Evolutionary conservation across 192 early-diverging fungal genomes (phyloP), one percentile per base, ranked within the genome.

Genomic region (Linnemannia exigua): DNA sequence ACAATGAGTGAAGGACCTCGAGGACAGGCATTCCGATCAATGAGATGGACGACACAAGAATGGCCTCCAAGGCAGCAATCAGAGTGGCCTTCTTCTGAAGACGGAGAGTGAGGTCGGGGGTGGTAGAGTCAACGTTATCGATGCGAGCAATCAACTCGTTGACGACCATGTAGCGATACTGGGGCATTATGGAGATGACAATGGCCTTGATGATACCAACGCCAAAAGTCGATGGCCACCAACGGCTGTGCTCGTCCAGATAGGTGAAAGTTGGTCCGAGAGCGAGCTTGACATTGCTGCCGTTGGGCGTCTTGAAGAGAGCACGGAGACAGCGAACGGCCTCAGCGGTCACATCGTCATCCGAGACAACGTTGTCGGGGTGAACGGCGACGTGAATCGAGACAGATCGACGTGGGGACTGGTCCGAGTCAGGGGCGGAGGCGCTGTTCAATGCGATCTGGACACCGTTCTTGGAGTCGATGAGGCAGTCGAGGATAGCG

Each of bases 1-100:
- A 82, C 1, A 91, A 61, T 9, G 88, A 87, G 38, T 90, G 82
- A 31, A 92, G 85, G 11, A 92, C 89, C 68, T 92, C 92, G 51
- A 91, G 69, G 25, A 90, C 84, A 0, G 92, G 90, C 54, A 91
- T 87, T n/a, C 90, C 90, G 7, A 90, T 87, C 38, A 92, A 52
- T 1, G 87, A 85, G 8, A 89, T 72, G 41, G 89, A 73, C 15
- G 88, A 87, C 20, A 80, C 88, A 51, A 92, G 82, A 36, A 91
- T 88, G 7, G 85, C 78, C 15, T 87, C 76, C 36, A 90, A 48
- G 25, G 88, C 89, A 38, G 88, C 72, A 20, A 92, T 84, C 25
- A 91, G 47, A 3, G 90, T 88, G 12, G 88, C 88, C 48, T 87
- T 88, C 73, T 91, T 90, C 63, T 86, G 77, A 19, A 75, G 75